phyloP scores from a whole-genome alignment of 1,139 yeast species.

The Sugiyamaella xylanicola region DNA sequence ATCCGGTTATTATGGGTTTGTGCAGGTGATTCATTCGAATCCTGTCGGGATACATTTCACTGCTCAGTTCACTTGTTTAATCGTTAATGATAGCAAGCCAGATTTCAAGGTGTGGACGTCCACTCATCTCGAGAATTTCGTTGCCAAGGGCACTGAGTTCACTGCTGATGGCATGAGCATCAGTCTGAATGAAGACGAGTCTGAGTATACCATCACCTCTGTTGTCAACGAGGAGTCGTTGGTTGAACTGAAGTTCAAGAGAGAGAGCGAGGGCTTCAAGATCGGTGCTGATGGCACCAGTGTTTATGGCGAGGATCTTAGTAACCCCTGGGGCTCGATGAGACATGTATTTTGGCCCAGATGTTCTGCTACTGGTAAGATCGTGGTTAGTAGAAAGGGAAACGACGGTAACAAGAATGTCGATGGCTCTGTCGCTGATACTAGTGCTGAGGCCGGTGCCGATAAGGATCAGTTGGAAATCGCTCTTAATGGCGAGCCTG shows the following conservation, averaged over 20 bases:
- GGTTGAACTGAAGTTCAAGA: conserved; percentile 66
- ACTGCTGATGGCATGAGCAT: conserved; percentile 64
- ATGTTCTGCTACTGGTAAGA: conserved; percentile 65
- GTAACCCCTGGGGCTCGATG: conserved; percentile 96
- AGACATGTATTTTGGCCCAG: conserved; percentile 97
- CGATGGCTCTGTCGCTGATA: conserved; percentile 22
- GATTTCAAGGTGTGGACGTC: conserved; percentile 77
- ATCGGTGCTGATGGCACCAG: conserved; percentile 89
- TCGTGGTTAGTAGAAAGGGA: conserved; percentile 47
- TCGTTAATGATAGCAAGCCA: conserved; percentile 58
- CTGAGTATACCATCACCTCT: conserved; percentile 62
- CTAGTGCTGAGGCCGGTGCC: conserved; percentile 34
- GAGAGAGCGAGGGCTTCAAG: conserved; percentile 76
- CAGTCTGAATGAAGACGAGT: conserved; percentile 58
- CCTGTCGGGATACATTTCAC: conserved; percentile 87
- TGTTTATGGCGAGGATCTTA: conserved; percentile 71
- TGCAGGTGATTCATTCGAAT: conserved; percentile 91
- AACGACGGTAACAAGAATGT: conserved; percentile 35
- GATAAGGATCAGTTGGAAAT: conserved; percentile 24
- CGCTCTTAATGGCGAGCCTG: conserved; percentile 49
- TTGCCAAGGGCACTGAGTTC: conserved; percentile 75
- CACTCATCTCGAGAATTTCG: conserved; percentile 80
- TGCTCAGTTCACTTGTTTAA: conserved; percentile 90
- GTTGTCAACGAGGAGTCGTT: conserved; percentile 68
- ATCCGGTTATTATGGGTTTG: conserved; percentile 76